Evolutionary conservation across 176 grass and related monocot species (phyloP).

Genomic region (Avena eriantha): DNA sequence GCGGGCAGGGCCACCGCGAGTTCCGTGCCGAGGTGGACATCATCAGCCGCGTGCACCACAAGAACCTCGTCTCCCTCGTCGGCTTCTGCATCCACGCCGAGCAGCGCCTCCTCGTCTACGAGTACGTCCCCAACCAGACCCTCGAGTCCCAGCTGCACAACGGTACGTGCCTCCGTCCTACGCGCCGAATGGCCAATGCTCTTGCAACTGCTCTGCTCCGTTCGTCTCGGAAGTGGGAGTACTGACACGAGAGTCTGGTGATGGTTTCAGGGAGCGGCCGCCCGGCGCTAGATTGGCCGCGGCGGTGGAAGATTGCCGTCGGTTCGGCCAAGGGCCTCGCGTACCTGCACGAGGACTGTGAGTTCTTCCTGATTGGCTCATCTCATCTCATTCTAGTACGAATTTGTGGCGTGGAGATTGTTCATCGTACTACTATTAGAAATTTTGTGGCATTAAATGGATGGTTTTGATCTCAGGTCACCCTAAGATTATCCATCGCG

Average conservation of each 20-base stretch:
- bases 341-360: slow-evolving; percentile 90
- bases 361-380: slow-evolving; percentile 31
- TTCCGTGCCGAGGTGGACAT: slow-evolving; percentile 91
- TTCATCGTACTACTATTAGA: too few species aligned
- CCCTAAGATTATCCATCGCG: slow-evolving; percentile 87
- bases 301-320: slow-evolving; percentile 80
- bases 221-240: neutral
- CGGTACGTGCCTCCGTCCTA: slow-evolving; percentile 44
- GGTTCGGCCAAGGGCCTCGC: slow-evolving; percentile 84
- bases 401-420: neutral
- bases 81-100: slow-evolving; percentile 82
- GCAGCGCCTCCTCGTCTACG: slow-evolving; percentile 77
- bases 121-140: slow-evolving; percentile 88
- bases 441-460: neutral
- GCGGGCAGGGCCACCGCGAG: slow-evolving; percentile 84
- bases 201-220: neutral
- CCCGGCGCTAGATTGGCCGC: slow-evolving; percentile 67
- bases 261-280: slow-evolving; percentile 57
- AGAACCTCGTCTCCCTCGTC: slow-evolving; percentile 79
- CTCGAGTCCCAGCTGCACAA: slow-evolving; percentile 77
- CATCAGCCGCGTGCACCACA: slow-evolving; percentile 89
- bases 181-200: neutral
- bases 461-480: slow-evolving; percentile 52
- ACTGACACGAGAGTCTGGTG: neutral
- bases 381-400: neutral